Conservation (phyloP, 108 stramenopile species). For the Nitzschia sp. region DNA sequence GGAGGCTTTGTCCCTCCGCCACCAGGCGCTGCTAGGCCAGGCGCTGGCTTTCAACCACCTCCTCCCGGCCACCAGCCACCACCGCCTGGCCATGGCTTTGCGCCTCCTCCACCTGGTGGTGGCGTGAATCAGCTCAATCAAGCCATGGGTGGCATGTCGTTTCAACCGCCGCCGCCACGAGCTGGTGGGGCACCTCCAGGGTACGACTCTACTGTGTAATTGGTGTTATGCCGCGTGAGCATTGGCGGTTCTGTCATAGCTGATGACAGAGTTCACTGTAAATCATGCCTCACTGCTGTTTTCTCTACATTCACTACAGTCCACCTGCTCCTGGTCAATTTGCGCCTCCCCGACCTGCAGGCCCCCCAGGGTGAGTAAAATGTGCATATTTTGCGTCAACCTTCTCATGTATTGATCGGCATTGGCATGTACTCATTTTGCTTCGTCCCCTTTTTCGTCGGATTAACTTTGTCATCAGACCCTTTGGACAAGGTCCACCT, state of each 20-base stretch:
- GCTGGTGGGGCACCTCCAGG: slow-evolving; percentile 4
- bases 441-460: not conserved
- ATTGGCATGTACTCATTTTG: not conserved
- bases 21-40: slow-evolving; percentile 19
- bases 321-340: slow-evolving; percentile 21
- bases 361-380: not conserved
- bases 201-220: too few species aligned
- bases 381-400: not conserved
- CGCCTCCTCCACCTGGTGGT: slow-evolving; percentile 34
- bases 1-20: slow-evolving; percentile 42
- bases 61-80: slow-evolving; percentile 18
- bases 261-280: not conserved
- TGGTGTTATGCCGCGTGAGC: too few species aligned
- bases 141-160: slow-evolving; percentile 54
- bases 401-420: not conserved
- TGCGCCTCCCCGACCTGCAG: slow-evolving; percentile 9
- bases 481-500: slow-evolving; percentile 20
- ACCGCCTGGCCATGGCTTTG: slow-evolving; percentile 28
- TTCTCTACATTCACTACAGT: not conserved
- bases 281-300: not conserved
- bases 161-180: slow-evolving; percentile 39
- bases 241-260: too few species aligned
- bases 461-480: not conserved
- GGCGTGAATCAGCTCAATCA: slow-evolving; percentile 43
- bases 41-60: slow-evolving; percentile 36